Percentiles rank a stretch among this genome's conserved stretches.
These are phyloP conservation scores for Ophiostoma populinum DNA, from an alignment of 2,329 filamentous ascomycete genomes.

Conservation along the genomic window DNA sequence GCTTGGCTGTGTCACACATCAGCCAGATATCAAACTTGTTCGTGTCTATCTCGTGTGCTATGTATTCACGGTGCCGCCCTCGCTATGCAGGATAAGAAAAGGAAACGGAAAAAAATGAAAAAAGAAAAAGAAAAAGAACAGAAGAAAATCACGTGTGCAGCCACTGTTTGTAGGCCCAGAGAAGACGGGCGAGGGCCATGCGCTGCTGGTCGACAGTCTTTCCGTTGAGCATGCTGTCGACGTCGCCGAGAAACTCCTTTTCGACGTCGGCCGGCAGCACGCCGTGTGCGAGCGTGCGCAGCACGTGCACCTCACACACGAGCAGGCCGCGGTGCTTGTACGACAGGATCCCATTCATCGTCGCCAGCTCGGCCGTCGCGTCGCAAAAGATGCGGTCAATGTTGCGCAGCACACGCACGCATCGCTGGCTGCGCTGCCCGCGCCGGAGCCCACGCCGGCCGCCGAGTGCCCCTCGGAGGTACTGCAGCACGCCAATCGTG, in stretches of 20 bases:
- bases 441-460: constrained; percentile 50
- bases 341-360: constrained; percentile 55
- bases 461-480: constrained; percentile 52
- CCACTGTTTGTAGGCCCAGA: constrained; percentile 82
- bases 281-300: constrained; percentile 49
- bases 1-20: no score
- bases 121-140: neutral
- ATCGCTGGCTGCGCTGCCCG: constrained; percentile 48
- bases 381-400: constrained; percentile 66
- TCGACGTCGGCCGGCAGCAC: constrained; percentile 59
- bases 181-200: constrained; percentile 63
- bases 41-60: neutral
- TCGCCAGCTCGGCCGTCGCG: constrained; percentile 34
- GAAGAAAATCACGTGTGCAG: constrained; percentile 19
- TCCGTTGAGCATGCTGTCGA: constrained; percentile 72
- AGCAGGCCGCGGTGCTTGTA: constrained; percentile 89
- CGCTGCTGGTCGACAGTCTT: constrained; percentile 63
- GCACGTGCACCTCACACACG: constrained; percentile 73
- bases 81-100: constrained; percentile 1
- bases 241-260: constrained; percentile 75
- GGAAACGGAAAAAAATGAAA: neutral
- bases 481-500: constrained; percentile 55
- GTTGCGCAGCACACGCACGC: constrained; percentile 66
- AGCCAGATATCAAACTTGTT: no score
- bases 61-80: neutral